These are phyloP conservation scores for Chaetomium strumarium DNA, from an alignment of 2,329 filamentous ascomycete genomes.

Conservation along the genomic window DNA sequence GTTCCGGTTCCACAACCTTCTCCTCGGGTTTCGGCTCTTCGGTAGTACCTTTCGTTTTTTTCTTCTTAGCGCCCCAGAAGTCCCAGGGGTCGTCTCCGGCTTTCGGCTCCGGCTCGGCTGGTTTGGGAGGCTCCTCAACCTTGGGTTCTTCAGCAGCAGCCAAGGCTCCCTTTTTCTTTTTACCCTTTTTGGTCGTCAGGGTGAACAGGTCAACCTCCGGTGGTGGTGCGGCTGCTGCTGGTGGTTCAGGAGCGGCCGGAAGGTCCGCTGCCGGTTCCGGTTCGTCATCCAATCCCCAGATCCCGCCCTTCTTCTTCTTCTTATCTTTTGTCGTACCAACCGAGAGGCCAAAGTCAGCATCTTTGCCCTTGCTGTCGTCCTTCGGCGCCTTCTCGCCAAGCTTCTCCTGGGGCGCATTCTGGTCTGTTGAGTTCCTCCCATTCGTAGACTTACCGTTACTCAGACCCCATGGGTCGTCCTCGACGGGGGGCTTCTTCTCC, in stretches of 20 bases:
- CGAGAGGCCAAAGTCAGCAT: slow-evolving; percentile 18
- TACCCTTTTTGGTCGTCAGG: slow-evolving; percentile 33
- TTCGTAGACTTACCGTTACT: slow-evolving; percentile 46
- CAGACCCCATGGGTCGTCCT: slow-evolving; percentile 45
- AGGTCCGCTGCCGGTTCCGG: not conserved
- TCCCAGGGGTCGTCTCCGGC: slow-evolving; percentile 21
- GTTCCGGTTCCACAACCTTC: slow-evolving; percentile 12
- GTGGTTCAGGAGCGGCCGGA: not conserved
- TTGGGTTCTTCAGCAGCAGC: slow-evolving; percentile 16
- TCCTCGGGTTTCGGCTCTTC: slow-evolving; percentile 19
- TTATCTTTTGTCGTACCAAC: slow-evolving; percentile 32
- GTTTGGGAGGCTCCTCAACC: slow-evolving; percentile 23
- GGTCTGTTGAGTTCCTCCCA: slow-evolving; percentile 32
- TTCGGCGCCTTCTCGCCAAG: slow-evolving; percentile 18
- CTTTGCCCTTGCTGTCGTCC: slow-evolving; percentile 35
- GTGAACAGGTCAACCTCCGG: slow-evolving; percentile 28
- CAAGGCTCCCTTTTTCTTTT: slow-evolving; percentile 38
- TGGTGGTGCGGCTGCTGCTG: slow-evolving; percentile 16
- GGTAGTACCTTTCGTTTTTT: slow-evolving; percentile 23
- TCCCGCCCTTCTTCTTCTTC: slow-evolving; percentile 35
- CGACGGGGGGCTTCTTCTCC: slow-evolving; percentile 33
- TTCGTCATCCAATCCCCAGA: slow-evolving; percentile 23
- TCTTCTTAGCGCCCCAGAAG: slow-evolving; percentile 28
- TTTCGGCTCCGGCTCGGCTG: slow-evolving; percentile 24
- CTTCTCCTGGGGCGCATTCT: slow-evolving; percentile 37